Evolutionary conservation across 2,329 filamentous ascomycete species (phyloP), one percentile per base, ranked within the genome.

Genomic region (Fusarium sp.): DNA sequence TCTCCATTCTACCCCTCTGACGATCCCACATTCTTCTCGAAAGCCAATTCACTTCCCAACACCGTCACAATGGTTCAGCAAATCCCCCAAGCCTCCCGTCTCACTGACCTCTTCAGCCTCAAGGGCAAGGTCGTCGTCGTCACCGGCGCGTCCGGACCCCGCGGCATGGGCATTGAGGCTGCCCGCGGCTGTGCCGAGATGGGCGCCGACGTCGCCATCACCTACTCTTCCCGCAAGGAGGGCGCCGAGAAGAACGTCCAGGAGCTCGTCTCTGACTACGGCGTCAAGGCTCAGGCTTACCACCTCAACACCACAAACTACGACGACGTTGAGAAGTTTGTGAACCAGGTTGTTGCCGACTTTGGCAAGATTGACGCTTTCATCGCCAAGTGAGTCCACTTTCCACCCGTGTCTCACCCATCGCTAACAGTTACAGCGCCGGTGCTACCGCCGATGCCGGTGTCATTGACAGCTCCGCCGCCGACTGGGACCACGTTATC

Each of bases 351-450:
- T 74, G 88, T 93, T 80, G 85, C 86, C 75, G 93, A 95, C 80
- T 95, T 95, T 80, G 91, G 92, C 78, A 90, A 91, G 58, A 90
- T 95, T 67, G 93, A 95, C 74, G 89, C 92, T 71, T 94, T 95
- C 77, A 89, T 95, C 64, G 93, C 93, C 78, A 95, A 95, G 82
- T 92, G 88, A 45, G 92, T 58, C 20, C 16, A 7, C 3, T 35
- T n/a, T n/a, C 1, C 16, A 27, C 20, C 4, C 8, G 9, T 3
- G 3, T n/a, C 22, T 58, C 20, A 16, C 5, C 4, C 31, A 37
- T 58, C 48, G 22, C 54, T 58, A 58, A 58, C 10, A 11, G 9
- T 1, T 9, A 1, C 73, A 70, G 82, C 82, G 92, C 92, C 27
- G 92, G 92, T 72, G 89, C 90, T 72, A 94, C 92, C 11, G 92